Percentiles rank a stretch among this genome's conserved stretches.
These are phyloP conservation scores for Calonectria ilicicola DNA, from an alignment of 2,329 filamentous ascomycete genomes.

Conservation along the genomic window DNA sequence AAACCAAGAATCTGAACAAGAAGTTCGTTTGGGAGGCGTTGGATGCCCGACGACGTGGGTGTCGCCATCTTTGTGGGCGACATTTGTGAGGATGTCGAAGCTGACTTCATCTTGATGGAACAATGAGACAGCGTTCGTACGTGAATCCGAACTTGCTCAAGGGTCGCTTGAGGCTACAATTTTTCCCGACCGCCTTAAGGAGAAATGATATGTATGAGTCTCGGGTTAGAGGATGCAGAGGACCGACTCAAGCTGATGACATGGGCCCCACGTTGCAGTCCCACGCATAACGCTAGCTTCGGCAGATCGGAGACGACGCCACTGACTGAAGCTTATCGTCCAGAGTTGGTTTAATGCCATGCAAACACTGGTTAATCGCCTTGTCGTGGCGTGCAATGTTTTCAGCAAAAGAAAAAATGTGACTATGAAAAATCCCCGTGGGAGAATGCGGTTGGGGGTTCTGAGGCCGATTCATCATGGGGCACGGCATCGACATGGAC, in stretches of 20 bases:
- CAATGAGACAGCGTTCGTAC: background rate
- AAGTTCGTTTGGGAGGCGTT: slow-evolving; percentile 70
- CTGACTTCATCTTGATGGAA: background rate
- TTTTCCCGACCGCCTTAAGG: slow-evolving; percentile 12
- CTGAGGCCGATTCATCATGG: slow-evolving; percentile 23
- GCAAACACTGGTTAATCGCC: slow-evolving; percentile 13
- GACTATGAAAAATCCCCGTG: background rate
- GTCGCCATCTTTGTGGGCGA: background rate
- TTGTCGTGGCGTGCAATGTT: background rate
- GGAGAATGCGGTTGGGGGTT: slow-evolving; percentile 1
- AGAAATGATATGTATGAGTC: slow-evolving; percentile 11
- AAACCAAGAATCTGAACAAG: slow-evolving; percentile 67
- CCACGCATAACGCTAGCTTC: slow-evolving; percentile 21
- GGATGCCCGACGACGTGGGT: slow-evolving; percentile 32
- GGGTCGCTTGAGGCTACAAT: slow-evolving; percentile 6
- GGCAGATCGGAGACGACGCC: slow-evolving; percentile 24
- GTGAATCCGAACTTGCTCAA: background rate
- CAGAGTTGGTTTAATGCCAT: slow-evolving; percentile 10
- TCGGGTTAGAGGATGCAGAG: slow-evolving; percentile 24
- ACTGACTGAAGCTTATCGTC: slow-evolving; percentile 21
- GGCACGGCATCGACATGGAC: slow-evolving; percentile 18
- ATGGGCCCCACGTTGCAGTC: slow-evolving; percentile 24
- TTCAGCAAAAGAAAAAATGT: background rate
- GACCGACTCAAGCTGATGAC: slow-evolving; percentile 16
- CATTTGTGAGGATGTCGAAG: background rate